Conservation (phyloP, 2,329 filamentous ascomycete genomes). For the Aphanoascus verrucosus region DNA sequence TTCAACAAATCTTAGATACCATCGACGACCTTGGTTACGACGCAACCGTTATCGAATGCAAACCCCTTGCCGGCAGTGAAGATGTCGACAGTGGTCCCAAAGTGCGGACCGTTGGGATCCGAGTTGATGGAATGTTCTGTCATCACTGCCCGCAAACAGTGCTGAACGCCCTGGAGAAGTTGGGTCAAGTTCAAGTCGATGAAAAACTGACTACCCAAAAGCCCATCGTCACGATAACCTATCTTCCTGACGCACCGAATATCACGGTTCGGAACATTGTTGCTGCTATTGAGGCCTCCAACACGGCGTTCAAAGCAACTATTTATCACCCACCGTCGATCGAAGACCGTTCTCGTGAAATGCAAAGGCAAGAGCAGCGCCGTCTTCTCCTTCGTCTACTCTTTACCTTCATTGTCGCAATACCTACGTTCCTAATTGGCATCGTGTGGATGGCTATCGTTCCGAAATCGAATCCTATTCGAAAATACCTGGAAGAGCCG, state of each 20-base stretch:
- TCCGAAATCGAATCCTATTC: conserved; percentile 45
- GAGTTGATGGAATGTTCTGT: conserved; percentile 64
- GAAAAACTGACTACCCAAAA: conserved; percentile 45
- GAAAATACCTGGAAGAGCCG: conserved; percentile 57
- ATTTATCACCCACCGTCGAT: conserved; percentile 73
- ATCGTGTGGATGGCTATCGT: conserved; percentile 86
- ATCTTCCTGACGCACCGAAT: conserved; percentile 54
- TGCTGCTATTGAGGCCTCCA: conserved; percentile 52
- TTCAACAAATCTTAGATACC: conserved; percentile 37
- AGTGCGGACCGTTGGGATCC: conserved; percentile 52
- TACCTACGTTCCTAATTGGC: conserved; percentile 78
- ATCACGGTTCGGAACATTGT: conserved; percentile 71
- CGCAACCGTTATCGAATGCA: conserved; percentile 44
- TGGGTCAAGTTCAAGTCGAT: conserved; percentile 31
- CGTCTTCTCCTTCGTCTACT: conserved; percentile 60
- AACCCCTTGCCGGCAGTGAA: conserved; percentile 29
- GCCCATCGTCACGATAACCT: conserved; percentile 60
- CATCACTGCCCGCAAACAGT: conserved; percentile 52
- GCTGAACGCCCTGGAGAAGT: conserved; percentile 28
- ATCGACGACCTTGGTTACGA: conserved; percentile 56
- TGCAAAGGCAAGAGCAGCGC: conserved; percentile 59
- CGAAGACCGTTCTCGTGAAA: conserved; percentile 65
- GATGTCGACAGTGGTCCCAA: conserved; percentile 22
- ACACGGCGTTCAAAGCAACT: conserved; percentile 54
- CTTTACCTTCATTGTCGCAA: conserved; percentile 56